Base-by-base conservation (phyloP, 805 yeast genomes). In the Ogataea haglerorum region DNA sequence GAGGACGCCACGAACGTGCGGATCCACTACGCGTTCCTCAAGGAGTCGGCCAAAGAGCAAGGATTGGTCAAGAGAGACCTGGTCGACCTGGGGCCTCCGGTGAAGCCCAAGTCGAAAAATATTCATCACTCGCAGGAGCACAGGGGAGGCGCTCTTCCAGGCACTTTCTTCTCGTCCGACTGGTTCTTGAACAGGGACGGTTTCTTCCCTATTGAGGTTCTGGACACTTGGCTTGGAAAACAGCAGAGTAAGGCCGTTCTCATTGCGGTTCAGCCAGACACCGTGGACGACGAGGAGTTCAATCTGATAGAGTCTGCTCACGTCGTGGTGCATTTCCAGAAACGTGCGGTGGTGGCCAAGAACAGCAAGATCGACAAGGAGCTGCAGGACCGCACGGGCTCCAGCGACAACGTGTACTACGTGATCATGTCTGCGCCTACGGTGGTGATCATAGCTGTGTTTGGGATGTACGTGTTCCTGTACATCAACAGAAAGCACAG, bases 251-350 rank as follows among this genome's bases (percentile, higher is more conserved):
- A 75, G 53, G 72, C 73, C 46, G 80, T 85, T 10, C 67, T 81
- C 36, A 63, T 88, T 30, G 70, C 90, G 3, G 72, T 88, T 34
- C 96, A 89, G 61, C 91, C 95, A 1, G 82, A 78, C 40, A 68
- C 67, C 32, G 69, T 81, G 14, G 54, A 68, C 3, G 88, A 82
- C 58, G 86, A 80, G 3, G 90, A 82, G 2, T 83, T 83, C 55
- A 70, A 77, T 46, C 65, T 76, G 10, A 47, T 76, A 47, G 58
- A 60, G 10, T 68, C 60, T 47, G 65, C 47, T 40, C 74, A 49
- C 38, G 67, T 75, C 6, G 69, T 73, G 16, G 64, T 75, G 37
- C 72, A 65, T 40, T 61, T 77, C 43, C 67, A 67, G 32, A 68
- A 75, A 49, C 79, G 80, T 16, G 75, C 84, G 3, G 56, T 70